Conservation (phyloP, 73 alveolate species). For the Paramecium octaurelia region DNA sequence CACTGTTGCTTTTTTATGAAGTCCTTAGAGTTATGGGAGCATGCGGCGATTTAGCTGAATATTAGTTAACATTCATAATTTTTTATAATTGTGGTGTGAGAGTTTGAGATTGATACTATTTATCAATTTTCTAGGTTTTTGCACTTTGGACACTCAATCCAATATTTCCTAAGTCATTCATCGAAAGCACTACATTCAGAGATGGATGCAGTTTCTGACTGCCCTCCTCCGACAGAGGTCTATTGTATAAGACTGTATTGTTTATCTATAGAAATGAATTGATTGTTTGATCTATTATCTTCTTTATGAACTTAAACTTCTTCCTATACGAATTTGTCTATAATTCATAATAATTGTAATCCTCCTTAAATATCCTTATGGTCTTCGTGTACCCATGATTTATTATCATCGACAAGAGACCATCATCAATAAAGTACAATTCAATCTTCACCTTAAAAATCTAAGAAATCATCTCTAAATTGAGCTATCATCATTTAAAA, state of each 20-base stretch:
- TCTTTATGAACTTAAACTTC: conserved; percentile 16
- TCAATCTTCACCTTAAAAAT: conserved; percentile 18
- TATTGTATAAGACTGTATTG: not conserved
- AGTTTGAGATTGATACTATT: not conserved
- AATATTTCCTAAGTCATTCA: not conserved
- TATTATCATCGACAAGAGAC: not conserved
- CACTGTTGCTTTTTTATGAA: not conserved
- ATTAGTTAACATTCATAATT: not conserved
- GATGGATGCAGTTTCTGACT: not conserved
- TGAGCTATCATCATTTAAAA: not conserved
- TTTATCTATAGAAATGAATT: not conserved
- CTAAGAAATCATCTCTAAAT: conserved; percentile 31
- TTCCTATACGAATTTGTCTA: not conserved
- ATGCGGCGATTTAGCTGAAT: not conserved
- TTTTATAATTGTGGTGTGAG: not conserved
- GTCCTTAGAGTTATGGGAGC: not conserved
- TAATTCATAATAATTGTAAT: conserved; percentile 14
- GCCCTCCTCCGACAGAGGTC: not conserved
- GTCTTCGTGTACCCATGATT: conserved; percentile 1
- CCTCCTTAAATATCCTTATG: not conserved
- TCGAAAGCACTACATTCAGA: not conserved
- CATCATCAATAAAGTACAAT: conserved; percentile 22
- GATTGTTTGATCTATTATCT: not conserved
- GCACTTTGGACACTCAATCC: conserved; percentile 5
- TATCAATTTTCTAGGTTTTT: not conserved